These are phyloP conservation scores for Malus fusca DNA, from an alignment of 306 rosid species.

Conservation along the genomic window DNA sequence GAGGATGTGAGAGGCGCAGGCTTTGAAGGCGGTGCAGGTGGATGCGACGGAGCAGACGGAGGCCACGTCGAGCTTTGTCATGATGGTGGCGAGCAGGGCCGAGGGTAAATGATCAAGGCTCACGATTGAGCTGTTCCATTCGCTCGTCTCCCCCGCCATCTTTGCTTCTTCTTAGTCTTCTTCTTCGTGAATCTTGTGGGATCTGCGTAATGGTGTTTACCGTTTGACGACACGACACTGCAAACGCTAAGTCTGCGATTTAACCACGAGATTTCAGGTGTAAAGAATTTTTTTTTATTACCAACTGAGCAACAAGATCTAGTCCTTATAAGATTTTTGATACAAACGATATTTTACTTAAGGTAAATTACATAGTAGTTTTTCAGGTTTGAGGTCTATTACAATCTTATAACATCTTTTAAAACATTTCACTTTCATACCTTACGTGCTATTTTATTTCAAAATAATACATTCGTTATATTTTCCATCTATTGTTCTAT, in stretches of 20 bases:
- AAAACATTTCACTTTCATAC: too few relatives aligned
- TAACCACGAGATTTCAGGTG: background rate
- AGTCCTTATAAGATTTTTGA: background rate
- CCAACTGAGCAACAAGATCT: background rate
- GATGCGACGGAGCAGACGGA: conserved; percentile 71
- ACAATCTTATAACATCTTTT: too few relatives aligned
- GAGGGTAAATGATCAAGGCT: conserved; percentile 58
- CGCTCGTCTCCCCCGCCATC: conserved; percentile 14
- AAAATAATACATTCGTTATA: too few relatives aligned
- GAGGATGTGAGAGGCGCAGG: conserved; percentile 55
- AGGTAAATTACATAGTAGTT: too few relatives aligned
- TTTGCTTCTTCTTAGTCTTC: background rate
- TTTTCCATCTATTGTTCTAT: too few relatives aligned
- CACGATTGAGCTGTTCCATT: conserved; percentile 4
- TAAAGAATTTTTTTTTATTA: too few relatives aligned
- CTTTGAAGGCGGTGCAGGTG: conserved; percentile 54
- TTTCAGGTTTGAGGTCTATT: too few relatives aligned
- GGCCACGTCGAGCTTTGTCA: conserved; percentile 72
- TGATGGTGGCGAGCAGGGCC: conserved; percentile 51
- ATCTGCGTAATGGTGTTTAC: background rate
- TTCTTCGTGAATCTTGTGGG: background rate
- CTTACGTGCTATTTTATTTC: too few relatives aligned
- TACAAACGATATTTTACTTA: background rate
- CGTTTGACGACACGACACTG: background rate
- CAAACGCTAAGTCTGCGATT: background rate